Evolutionary conservation across 2,329 filamentous ascomycete genomes (phyloP).

Genomic region (Didymella pinodella): DNA sequence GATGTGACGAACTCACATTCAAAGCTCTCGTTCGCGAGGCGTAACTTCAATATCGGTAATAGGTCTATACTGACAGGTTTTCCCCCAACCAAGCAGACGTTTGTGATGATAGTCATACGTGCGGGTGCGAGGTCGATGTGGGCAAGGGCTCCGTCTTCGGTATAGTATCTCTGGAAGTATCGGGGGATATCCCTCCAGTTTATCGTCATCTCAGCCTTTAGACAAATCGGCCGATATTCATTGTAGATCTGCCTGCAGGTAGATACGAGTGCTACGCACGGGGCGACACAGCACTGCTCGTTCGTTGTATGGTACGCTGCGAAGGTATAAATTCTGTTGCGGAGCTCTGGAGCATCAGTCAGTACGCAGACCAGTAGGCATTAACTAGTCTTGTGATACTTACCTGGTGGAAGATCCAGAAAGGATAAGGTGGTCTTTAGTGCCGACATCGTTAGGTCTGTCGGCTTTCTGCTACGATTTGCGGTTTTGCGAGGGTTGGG

Average conservation of each 20-base stretch:
- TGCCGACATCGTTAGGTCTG: background rate
- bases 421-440: background rate
- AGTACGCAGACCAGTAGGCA: background rate
- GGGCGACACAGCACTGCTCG: slow-evolving; percentile 2
- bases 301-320: background rate
- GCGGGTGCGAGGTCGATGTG: slow-evolving; percentile 5
- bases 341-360: background rate
- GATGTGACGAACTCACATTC: slow-evolving; percentile 1
- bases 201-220: slow-evolving; percentile 3
- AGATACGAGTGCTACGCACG: background rate
- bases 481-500: background rate
- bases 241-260: slow-evolving; percentile 5
- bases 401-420: slow-evolving; percentile 9
- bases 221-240: slow-evolving; percentile 11
- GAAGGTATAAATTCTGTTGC: slow-evolving; percentile 13
- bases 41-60: slow-evolving; percentile 3
- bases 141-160: background rate
- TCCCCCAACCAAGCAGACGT: background rate
- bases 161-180: slow-evolving; percentile 7
- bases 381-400: rapidly evolving
- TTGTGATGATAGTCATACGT: slow-evolving; percentile 8
- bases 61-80: background rate
- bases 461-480: background rate
- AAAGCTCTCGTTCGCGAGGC: background rate
- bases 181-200: slow-evolving; percentile 8